Percentiles rank a stretch among this genome's conserved stretches.
Evolutionary conservation across 257 asterid species (phyloP).

Genomic region (Prunella vulgaris): DNA sequence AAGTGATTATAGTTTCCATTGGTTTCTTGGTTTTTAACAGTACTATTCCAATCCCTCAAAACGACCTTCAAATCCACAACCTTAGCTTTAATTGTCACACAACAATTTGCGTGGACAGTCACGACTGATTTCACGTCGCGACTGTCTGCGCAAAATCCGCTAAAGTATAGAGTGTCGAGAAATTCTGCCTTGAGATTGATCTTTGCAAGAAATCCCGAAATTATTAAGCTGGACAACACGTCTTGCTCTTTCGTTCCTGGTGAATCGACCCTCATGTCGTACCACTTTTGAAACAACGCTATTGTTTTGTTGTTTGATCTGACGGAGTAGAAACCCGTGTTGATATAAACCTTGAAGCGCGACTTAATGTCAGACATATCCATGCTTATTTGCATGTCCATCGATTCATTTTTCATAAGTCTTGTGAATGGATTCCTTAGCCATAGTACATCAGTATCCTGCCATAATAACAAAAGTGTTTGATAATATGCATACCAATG

Average conservation of each 20-base stretch:
- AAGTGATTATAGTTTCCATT: slow-evolving; percentile 10
- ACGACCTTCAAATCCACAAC: slow-evolving; percentile 48
- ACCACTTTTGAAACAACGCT: slow-evolving; percentile 50
- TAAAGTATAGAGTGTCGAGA: slow-evolving; percentile 45
- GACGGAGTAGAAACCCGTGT: slow-evolving; percentile 62
- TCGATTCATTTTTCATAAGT: slow-evolving; percentile 22
- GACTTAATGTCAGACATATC: slow-evolving; percentile 29
- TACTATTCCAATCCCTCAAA: slow-evolving; percentile 51
- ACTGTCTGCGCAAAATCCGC: slow-evolving; percentile 56
- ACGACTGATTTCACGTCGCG: slow-evolving; percentile 26
- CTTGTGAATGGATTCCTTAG: slow-evolving; percentile 51
- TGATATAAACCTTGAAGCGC: slow-evolving; percentile 25
- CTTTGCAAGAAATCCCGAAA: neutral
- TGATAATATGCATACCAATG: no score
- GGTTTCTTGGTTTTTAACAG: neutral
- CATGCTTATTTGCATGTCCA: slow-evolving; percentile 58
- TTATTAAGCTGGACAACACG: slow-evolving; percentile 36
- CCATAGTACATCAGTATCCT: slow-evolving; percentile 67
- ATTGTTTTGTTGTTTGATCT: slow-evolving; percentile 46
- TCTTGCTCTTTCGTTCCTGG: slow-evolving; percentile 63
- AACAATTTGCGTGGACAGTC: slow-evolving; percentile 73
- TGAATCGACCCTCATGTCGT: slow-evolving; percentile 31
- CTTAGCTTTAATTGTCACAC: slow-evolving; percentile 53
- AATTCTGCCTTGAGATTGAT: slow-evolving; percentile 26
- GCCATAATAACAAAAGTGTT: neutral